phyloP scores from a whole-genome alignment of 495 filamentous ascomycete species.

The Aspergillus affinis region DNA sequence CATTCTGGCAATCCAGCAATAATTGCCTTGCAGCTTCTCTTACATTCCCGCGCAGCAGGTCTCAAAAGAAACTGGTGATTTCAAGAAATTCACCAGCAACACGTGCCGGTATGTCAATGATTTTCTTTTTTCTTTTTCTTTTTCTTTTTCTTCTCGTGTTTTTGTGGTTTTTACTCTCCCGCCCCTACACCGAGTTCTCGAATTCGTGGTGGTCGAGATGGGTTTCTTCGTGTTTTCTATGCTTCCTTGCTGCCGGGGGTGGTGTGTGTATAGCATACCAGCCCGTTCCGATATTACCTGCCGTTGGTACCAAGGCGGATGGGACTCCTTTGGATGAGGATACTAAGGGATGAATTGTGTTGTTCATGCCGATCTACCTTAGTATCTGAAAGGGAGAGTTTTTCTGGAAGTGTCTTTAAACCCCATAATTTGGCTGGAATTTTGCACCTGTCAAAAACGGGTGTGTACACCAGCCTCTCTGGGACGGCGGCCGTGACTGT shows the following conservation, averaged over 20 bases:
- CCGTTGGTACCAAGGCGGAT: not conserved
- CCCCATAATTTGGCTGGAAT: constrained; percentile 6
- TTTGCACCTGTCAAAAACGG: constrained; percentile 10
- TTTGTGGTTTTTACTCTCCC: constrained; percentile 9
- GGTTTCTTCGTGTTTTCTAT: constrained; percentile 4
- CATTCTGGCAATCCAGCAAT: constrained; percentile 17
- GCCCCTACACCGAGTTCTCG: constrained; percentile 6
- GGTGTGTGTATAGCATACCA: not conserved
- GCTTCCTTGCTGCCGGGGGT: constrained; percentile 16
- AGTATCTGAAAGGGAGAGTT: constrained; percentile 4
- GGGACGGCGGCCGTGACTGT: constrained; percentile 6
- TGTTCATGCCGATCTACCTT: not conserved
- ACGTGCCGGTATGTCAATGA: constrained; percentile 24
- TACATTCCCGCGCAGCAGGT: constrained; percentile 25
- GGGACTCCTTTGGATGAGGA: constrained; percentile 8
- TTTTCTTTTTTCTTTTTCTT: constrained; percentile 8
- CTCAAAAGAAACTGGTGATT: constrained; percentile 20
- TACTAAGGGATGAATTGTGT: constrained; percentile 2
- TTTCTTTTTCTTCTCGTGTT: constrained; percentile 8
- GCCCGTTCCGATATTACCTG: not conserved
- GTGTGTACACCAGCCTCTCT: constrained; percentile 19
- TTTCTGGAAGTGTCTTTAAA: not conserved
- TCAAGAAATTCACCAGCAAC: constrained; percentile 12
- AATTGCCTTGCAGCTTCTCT: constrained; percentile 28
- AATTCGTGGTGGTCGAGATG: not conserved